Evolutionary conservation across 305 asterid genomes (phyloP), one percentile per base, ranked within the genome.

Genomic region (Petunia hybrid): DNA sequence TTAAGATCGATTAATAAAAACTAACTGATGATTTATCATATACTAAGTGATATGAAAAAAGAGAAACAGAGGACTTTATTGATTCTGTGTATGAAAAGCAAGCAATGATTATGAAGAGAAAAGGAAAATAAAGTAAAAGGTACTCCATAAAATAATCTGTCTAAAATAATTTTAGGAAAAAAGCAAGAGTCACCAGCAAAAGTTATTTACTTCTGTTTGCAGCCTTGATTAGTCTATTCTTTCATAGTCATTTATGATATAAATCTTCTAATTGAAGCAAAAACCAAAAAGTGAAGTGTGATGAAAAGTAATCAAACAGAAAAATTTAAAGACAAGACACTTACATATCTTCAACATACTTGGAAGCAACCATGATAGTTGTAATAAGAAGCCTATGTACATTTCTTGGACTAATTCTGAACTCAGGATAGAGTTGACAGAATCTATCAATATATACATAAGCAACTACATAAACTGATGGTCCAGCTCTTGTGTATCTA

Each of bases 291-390:
- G 45, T 48, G 77, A 51, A 2, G 10, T 10, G 57, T 3, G 57
- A 51, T 51, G 57, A 51, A 10, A 48, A 48, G 31, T 40, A 2
- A 35, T 12, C 2, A 14, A 13, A 22, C 36, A 45, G 13, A 3
- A 14, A 3, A 14, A 75, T 41, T 4, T 2, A 39, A 69, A 46
- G 40, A 35, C 40, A 22, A 22, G 35, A 45, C 0, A 87, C 99
- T 92, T 86, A 95, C 98, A 90, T 87, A 84, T 95, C 99, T 87
- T 95, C 99, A 2, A 95, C 98, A 75, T 92, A 95, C 78, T 95
- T 95, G 3, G 98, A 95, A 2, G 99, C 97, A 53, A 93, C 93
- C 98, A 95, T 85, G 67, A 95, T 86, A 36, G 98, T 92, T 0
- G 98, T 93, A 62, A 95, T 92, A 74, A 95, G 98, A 41, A 95